These are phyloP conservation scores for Saturnispora diversa DNA, from an alignment of 805 yeast genomes.

Conservation along the genomic window DNA sequence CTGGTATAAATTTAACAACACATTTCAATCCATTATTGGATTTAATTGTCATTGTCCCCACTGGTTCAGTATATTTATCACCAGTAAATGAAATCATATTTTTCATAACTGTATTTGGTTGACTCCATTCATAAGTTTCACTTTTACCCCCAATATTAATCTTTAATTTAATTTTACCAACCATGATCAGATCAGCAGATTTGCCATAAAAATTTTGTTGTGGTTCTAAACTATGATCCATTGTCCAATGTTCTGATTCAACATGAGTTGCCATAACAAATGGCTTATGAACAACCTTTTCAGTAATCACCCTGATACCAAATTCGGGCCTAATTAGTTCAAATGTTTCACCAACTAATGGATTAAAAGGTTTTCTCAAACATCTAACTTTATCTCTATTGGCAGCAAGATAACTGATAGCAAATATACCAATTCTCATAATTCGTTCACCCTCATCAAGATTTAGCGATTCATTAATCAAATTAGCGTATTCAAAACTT, in stretches of 20 bases:
- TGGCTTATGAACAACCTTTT: constrained; percentile 86
- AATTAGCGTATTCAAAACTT: constrained; percentile 61
- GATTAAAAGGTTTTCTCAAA: constrained; percentile 87
- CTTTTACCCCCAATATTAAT: constrained; percentile 41
- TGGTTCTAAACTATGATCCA: constrained; percentile 60
- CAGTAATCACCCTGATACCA: constrained; percentile 67
- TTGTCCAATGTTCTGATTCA: constrained; percentile 63
- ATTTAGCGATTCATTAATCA: constrained; percentile 50
- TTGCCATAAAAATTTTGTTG: constrained; percentile 94
- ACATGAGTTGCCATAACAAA: constrained; percentile 65
- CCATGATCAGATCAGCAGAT: constrained; percentile 71
- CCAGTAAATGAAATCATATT: constrained; percentile 75
- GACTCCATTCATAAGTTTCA: constrained; percentile 72
- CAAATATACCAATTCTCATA: constrained; percentile 71
- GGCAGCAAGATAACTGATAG: constrained; percentile 64
- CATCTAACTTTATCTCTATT: constrained; percentile 69
- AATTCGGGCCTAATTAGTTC: constrained; percentile 82
- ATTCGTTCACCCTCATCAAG: constrained; percentile 50
- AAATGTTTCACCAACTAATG: constrained; percentile 86
- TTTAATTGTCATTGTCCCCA: constrained; percentile 54
- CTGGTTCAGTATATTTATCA: constrained; percentile 88
- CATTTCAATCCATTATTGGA: constrained; percentile 67
- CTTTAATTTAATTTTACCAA: constrained; percentile 58
- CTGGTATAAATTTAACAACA: constrained; percentile 57
- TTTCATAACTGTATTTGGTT: constrained; percentile 75